A percentile compares a stretch with the other conserved stretches of the same genome.
phyloP scores from a whole-genome alignment of 306 rosid genomes.

The Sicyos edulis region DNA sequence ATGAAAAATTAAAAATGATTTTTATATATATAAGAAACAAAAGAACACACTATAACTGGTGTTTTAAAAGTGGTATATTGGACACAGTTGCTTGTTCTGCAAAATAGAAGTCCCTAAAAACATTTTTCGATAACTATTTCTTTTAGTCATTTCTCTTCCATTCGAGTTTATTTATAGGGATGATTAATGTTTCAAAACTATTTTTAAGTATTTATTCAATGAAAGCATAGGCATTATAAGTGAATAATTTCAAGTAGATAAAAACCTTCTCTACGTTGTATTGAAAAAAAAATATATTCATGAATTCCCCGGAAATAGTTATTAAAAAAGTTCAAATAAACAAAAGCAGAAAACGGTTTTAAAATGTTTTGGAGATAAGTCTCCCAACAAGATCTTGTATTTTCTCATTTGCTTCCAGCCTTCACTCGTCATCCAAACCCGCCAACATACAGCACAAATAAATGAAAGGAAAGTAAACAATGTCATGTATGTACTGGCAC shows the following conservation, averaged over 20 bases:
- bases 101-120: not conserved
- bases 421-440: not conserved
- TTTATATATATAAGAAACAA: too few species aligned
- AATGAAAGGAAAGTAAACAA: not conserved
- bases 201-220: not conserved
- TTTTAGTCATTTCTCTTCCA: not conserved
- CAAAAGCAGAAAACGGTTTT: not conserved
- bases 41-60: not conserved
- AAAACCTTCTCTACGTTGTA: not conserved
- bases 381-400: not conserved
- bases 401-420: not conserved
- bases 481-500: not conserved
- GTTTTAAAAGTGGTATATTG: not conserved
- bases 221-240: not conserved
- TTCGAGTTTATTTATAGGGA: not conserved
- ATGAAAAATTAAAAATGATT: not conserved
- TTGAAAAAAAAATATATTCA: too few species aligned
- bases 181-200: not conserved
- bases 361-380: not conserved
- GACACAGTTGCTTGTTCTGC: not conserved
- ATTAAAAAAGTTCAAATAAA: not conserved
- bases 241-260: not conserved
- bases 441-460: not conserved
- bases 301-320: not conserved
- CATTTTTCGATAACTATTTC: not conserved